phyloP scores from a whole-genome alignment of 1,284 basidiomycete genomes.

The Trametes hirsuta region DNA sequence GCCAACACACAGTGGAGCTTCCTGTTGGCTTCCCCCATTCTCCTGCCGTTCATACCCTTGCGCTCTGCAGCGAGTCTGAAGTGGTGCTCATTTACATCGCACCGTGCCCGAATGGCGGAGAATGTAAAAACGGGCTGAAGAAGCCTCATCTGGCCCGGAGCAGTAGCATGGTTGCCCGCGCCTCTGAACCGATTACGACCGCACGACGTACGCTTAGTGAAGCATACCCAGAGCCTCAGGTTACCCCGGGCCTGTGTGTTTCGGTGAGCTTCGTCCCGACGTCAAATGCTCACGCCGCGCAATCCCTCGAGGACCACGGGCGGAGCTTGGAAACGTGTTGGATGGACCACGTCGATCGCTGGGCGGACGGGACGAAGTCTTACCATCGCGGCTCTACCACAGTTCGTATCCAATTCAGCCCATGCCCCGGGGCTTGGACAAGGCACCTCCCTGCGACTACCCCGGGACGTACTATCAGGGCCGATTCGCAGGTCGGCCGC shows the following conservation, averaged over 20 bases:
- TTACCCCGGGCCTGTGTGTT: neutral
- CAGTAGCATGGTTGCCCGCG: too few species aligned
- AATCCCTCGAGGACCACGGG: neutral
- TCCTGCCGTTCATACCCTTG: neutral
- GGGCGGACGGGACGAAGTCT: neutral
- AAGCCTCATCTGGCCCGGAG: too few species aligned
- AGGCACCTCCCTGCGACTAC: neutral
- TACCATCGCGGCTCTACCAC: neutral
- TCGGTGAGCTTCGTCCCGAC: neutral
- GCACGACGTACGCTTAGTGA: too few species aligned
- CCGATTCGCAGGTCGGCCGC: neutral
- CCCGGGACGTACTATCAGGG: neutral
- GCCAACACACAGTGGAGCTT: neutral
- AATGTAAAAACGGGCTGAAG: too few species aligned
- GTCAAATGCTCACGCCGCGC: neutral
- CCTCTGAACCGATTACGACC: too few species aligned
- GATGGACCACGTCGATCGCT: neutral
- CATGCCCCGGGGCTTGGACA: neutral
- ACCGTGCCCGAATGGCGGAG: neutral
- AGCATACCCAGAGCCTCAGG: neutral
- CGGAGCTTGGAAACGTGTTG: neutral
- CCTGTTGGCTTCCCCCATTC: neutral
- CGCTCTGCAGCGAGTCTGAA: neutral
- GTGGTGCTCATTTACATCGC: slow-evolving; percentile 1
- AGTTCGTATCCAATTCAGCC: neutral